Evolutionary conservation across 495 filamentous ascomycete genomes (phyloP).

Genomic region (Copromyces sp.): DNA sequence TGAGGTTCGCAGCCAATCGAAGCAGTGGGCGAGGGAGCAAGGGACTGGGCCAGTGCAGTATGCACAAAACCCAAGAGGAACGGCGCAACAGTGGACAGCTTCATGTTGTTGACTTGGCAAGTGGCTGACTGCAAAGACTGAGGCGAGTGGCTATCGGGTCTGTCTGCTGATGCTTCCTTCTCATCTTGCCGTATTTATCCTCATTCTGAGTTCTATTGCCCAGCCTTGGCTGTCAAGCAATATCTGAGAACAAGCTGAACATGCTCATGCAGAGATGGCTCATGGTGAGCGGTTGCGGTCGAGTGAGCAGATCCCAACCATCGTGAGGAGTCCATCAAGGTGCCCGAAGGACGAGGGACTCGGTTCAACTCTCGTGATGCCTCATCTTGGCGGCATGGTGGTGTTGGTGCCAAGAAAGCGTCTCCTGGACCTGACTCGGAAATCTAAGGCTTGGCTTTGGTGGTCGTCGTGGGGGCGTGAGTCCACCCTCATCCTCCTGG

Average conservation of each 20-base stretch:
- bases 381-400: background rate
- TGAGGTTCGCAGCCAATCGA: slow-evolving; percentile 28
- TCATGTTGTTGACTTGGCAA: slow-evolving; percentile 12
- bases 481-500: background rate
- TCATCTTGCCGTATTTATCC: background rate
- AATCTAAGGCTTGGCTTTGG: background rate
- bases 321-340: slow-evolving; percentile 1
- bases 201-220: background rate
- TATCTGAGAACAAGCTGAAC: background rate
- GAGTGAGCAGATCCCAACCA: background rate
- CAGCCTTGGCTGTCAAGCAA: background rate
- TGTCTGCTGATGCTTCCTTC: background rate
- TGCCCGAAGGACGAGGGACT: background rate
- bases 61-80: slow-evolving; percentile 13
- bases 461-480: background rate
- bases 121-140: background rate
- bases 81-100: slow-evolving; percentile 6
- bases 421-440: background rate
- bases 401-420: background rate
- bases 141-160: background rate
- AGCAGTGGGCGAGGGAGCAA: slow-evolving; percentile 26
- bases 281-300: background rate
- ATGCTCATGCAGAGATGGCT: slow-evolving; percentile 1
- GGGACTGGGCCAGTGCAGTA: slow-evolving; percentile 12
- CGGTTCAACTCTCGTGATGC: background rate